Evolutionary conservation across 1,139 yeast genomes (phyloP).

Genomic region (Yamadazyma conglobata): DNA sequence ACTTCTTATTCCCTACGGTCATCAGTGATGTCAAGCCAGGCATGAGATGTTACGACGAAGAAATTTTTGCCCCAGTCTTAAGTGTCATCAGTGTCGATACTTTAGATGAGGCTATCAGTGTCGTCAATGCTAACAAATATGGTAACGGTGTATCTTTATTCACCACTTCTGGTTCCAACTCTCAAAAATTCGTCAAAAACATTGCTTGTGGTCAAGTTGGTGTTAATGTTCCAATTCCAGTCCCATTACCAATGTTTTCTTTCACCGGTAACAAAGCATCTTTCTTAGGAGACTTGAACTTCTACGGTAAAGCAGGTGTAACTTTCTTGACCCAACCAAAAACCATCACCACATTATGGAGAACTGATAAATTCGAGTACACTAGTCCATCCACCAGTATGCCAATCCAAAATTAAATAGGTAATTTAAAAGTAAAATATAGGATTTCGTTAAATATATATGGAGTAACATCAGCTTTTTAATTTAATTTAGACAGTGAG

Average conservation of each 20-base stretch:
- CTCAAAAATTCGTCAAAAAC: conserved; percentile 67
- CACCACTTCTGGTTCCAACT: conserved; percentile 66
- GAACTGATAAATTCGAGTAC: conserved; percentile 52
- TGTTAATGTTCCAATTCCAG: conserved; percentile 80
- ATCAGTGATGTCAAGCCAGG: conserved; percentile 64
- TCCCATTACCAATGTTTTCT: conserved; percentile 78
- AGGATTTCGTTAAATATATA: too few relatives aligned
- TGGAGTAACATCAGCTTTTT: too few relatives aligned
- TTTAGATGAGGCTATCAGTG: conserved; percentile 67
- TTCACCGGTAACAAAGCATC: conserved; percentile 79
- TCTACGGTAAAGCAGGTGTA: conserved; percentile 74
- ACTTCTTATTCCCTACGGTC: conserved; percentile 73
- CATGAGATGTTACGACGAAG: conserved; percentile 70
- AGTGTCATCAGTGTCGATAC: conserved; percentile 63
- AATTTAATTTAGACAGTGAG: too few relatives aligned
- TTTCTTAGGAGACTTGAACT: conserved; percentile 75
- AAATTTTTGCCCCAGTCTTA: conserved; percentile 75
- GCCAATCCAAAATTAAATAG: conserved; percentile 62
- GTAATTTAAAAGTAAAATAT: too few relatives aligned
- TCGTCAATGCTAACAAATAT: conserved; percentile 62
- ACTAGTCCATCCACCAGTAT: conserved; percentile 57
- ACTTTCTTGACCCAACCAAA: conserved; percentile 73
- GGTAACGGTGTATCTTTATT: conserved; percentile 76
- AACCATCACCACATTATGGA: conserved; percentile 73
- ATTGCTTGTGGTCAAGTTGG: conserved; percentile 80